Conservation (phyloP, 1,139 yeast species). For the Nadsonia commutata region DNA sequence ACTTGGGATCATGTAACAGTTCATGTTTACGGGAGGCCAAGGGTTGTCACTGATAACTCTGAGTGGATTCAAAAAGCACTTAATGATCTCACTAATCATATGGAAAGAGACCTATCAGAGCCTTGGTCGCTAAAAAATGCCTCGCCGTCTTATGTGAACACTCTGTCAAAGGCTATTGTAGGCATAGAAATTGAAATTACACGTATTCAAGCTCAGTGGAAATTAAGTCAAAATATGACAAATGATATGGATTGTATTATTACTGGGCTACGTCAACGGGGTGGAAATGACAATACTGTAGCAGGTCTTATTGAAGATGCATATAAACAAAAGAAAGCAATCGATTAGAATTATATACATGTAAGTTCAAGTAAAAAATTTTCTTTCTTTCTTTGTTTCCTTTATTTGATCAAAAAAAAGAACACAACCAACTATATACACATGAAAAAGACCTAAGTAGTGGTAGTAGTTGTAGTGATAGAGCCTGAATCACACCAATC, state of each 20-base stretch:
- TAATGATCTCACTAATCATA: neutral
- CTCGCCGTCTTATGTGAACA: neutral
- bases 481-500: slow-evolving; percentile 60
- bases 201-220: neutral
- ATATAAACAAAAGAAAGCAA: neutral
- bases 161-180: neutral
- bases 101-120: neutral
- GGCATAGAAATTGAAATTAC: neutral
- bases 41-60: slow-evolving; percentile 30
- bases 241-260: neutral
- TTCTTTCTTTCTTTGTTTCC: no score
- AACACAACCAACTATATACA: no score
- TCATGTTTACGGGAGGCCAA: slow-evolving; percentile 43
- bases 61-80: slow-evolving; percentile 4
- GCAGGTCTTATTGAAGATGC: neutral
- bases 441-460: no score
- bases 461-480: slow-evolving; percentile 19
- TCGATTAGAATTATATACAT: neutral
- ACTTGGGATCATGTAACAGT: slow-evolving; percentile 60
- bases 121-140: neutral
- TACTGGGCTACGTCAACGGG: neutral
- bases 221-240: neutral
- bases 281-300: neutral
- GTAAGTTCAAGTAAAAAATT: no score
- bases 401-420: no score